Evolutionary conservation across 192 early-diverging fungal genomes (phyloP).

Genomic region (Coemansia sp.): DNA sequence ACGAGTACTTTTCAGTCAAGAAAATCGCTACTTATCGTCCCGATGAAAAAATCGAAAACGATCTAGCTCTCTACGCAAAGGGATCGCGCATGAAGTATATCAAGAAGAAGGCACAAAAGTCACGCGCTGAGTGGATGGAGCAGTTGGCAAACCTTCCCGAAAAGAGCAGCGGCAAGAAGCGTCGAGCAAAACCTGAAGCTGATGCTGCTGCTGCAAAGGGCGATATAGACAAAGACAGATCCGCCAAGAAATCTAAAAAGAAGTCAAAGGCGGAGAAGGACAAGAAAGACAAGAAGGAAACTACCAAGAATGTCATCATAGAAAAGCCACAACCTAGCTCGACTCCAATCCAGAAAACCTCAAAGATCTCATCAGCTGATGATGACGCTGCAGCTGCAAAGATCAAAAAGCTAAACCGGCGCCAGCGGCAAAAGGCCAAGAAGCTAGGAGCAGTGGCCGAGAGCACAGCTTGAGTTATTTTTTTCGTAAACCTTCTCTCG

Average conservation of each 20-base stretch:
- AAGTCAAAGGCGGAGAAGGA: slow-evolving; percentile 16
- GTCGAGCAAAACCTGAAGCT: slow-evolving; percentile 16
- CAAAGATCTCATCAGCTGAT: not conserved
- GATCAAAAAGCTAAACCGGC: slow-evolving; percentile 29
- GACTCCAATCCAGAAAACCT: not conserved
- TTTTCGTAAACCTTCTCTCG: too few species aligned
- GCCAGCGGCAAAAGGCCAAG: slow-evolving; percentile 48
- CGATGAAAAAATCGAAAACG: slow-evolving; percentile 53
- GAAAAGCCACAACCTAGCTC: not conserved
- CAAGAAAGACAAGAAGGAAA: slow-evolving; percentile 34
- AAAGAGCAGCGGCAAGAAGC: slow-evolving; percentile 42
- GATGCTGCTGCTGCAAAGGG: not conserved
- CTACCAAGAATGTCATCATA: not conserved
- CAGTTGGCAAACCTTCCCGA: slow-evolving; percentile 14
- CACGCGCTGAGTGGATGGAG: slow-evolving; percentile 29
- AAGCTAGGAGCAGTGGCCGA: slow-evolving; percentile 10
- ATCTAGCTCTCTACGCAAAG: slow-evolving; percentile 56
- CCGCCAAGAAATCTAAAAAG: slow-evolving; percentile 35
- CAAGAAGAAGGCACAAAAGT: slow-evolving; percentile 38
- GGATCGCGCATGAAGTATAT: slow-evolving; percentile 58
- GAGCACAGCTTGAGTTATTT: not conserved
- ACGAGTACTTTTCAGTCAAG: slow-evolving; percentile 83
- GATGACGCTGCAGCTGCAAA: not conserved
- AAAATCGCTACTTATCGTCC: slow-evolving; percentile 82
- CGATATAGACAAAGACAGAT: slow-evolving; percentile 10